Evolutionary conservation across 441 rosid species (phyloP).

Genomic region (Omphalea diandra): DNA sequence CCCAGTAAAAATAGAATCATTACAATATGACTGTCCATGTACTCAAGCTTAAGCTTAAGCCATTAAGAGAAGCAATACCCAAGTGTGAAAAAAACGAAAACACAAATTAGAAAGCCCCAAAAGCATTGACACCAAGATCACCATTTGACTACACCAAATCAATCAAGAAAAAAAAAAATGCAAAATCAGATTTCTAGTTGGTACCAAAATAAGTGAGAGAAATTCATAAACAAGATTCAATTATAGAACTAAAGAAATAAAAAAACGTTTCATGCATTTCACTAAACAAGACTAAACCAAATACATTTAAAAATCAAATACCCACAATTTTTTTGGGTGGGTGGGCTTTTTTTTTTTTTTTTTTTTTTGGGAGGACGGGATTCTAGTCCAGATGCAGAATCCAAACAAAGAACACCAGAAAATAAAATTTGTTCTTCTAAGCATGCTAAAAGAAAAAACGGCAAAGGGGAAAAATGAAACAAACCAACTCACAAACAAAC

Average conservation of each 20-base stretch:
- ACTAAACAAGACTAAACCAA: not conserved
- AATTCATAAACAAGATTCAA: not conserved
- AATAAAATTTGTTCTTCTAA: not conserved
- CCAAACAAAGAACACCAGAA: not conserved
- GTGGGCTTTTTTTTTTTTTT: too few relatives aligned
- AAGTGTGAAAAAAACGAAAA: not conserved
- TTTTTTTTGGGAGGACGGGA: not conserved
- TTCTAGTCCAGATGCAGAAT: constrained; percentile 1
- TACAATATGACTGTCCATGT: not conserved
- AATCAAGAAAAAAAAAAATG: not conserved
- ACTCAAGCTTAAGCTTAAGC: not conserved
- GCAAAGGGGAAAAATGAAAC: not conserved
- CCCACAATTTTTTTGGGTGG: not conserved
- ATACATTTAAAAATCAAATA: not conserved
- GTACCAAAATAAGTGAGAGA: not conserved
- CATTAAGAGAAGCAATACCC: not conserved
- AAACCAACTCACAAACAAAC: not conserved
- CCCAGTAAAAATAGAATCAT: not conserved
- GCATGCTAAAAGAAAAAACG: not conserved
- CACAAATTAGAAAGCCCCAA: not conserved
- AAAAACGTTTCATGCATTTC: not conserved
- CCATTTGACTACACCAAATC: not conserved
- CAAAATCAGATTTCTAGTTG: not conserved
- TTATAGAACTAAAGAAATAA: not conserved
- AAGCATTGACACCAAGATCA: not conserved